Evolutionary conservation across 208 protist genomes (phyloP).

Genomic region (Tritrichomonas musculus): DNA sequence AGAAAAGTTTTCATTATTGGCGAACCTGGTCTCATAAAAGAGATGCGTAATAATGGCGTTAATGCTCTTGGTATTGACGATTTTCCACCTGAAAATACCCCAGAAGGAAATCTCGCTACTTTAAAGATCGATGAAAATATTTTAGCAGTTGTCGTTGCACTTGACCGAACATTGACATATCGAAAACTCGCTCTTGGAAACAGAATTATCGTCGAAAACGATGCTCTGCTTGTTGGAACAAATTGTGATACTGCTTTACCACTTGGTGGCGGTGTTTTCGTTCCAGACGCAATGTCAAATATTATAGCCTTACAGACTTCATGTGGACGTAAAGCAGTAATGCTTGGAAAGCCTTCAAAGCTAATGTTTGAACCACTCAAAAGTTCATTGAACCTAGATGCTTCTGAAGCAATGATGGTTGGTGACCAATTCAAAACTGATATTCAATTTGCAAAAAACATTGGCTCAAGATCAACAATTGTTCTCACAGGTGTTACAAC

Average conservation of each 20-base stretch:
- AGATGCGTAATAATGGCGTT: constrained; percentile 1
- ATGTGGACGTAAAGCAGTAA: background rate
- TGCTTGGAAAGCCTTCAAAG: background rate
- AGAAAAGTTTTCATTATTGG: constrained; percentile 6
- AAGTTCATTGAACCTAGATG: background rate
- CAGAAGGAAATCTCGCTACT: background rate
- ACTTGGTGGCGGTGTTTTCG: constrained; percentile 1
- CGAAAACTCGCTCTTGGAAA: constrained; percentile 15
- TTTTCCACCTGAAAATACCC: too few relatives aligned
- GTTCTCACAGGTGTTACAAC: constrained; percentile 27
- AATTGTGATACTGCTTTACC: constrained; percentile 25
- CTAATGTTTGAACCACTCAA: constrained; percentile 25
- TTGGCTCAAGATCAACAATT: background rate
- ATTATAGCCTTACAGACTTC: background rate
- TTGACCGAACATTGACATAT: constrained; percentile 8
- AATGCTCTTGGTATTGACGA: background rate
- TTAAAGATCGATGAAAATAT: background rate
- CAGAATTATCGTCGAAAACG: constrained; percentile 6
- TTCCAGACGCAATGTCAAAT: background rate
- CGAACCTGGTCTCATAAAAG: background rate
- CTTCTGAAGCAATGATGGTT: background rate
- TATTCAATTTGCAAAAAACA: constrained; percentile 26
- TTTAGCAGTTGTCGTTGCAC: background rate
- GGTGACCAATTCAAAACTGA: constrained; percentile 21
- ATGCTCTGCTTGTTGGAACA: constrained; percentile 25